Base-by-base conservation (phyloP, 2,329 filamentous ascomycete species). In the Alternaria ethzedia region DNA sequence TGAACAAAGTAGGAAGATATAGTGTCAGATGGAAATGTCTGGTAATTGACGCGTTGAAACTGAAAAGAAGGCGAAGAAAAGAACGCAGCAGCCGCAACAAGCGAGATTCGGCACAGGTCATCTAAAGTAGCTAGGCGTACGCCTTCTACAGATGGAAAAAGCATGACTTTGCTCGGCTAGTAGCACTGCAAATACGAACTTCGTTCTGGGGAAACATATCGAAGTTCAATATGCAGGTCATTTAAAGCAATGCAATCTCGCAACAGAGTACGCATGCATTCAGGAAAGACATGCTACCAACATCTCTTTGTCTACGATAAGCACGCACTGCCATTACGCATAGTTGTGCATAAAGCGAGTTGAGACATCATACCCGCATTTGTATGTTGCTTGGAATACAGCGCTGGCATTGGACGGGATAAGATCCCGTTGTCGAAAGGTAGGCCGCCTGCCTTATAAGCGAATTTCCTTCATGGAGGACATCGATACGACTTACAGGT, bases 81-180 rank as follows among this genome's bases (percentile, higher is more conserved):
- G 63, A 77, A 77, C 23, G 73, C 71, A 17, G 74, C 70, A 13
- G 74, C 71, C 32, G 73, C 75, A 25, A 77, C 74, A 10, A 69
- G 63, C 5, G 73, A 70, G 49, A 77, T 75, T 36, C 73, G 70
- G 51, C 57, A 45, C 46, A 77, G 51, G 41, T 77, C 73, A 7
- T 68, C 56, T 15, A 61, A 23, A 9, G 67, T 75, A 6, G 72
- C 75, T n/a, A 73, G 52, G 13, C 72, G 71, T n/a, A 74, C 61
- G 44, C 64, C 59, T 17, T 72, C 61, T 25, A 72, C 63, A 44
- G 54, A 26, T 17, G 72, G 68, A 41, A 67, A 23, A 47, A 64
- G 54, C 9, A 63, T 46, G 66, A 71, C 70, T 54, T 45, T 59
- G 47, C 25, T 21, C 21, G 20, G n/a, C 12, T 49, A 30, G 5